Conservation (phyloP, 2,329 filamentous ascomycete species). For the Aureobasidium sp. region DNA sequence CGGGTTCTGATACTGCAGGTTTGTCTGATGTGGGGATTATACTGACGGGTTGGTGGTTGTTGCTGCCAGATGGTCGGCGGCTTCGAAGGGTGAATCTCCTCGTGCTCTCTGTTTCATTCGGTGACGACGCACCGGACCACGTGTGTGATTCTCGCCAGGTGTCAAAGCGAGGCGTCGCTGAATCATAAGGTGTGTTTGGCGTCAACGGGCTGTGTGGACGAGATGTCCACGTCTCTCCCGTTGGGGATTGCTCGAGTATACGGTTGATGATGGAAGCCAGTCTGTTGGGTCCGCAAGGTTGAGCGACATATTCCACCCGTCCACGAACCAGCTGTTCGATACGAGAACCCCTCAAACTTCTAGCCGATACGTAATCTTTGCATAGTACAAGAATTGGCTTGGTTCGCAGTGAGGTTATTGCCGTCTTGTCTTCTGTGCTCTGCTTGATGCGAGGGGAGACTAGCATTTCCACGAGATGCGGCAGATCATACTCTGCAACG, state of each 20-base stretch:
- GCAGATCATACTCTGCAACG: background rate
- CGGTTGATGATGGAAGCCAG: background rate
- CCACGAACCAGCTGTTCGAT: background rate
- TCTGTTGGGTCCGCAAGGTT: slow-evolving; percentile 12
- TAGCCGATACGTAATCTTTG: background rate
- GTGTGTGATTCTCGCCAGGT: background rate
- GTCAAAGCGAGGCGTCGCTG: background rate
- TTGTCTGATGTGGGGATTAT: background rate
- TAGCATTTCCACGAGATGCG: background rate
- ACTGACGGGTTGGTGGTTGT: background rate
- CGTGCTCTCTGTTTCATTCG: background rate
- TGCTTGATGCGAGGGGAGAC: background rate
- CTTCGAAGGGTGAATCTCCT: background rate
- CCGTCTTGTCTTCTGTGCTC: background rate
- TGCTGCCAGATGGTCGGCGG: background rate
- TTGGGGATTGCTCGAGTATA: background rate
- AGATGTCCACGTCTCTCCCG: background rate
- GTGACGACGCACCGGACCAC: background rate
- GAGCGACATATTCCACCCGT: slow-evolving; percentile 9
- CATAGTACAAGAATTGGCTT: slow-evolving; percentile 11
- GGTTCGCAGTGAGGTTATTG: background rate
- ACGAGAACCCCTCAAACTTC: background rate
- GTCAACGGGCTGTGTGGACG: background rate
- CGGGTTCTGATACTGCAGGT: background rate
- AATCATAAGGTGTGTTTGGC: background rate